Evolutionary conservation across 106 monocot genomes (phyloP).

Genomic region (Allium cepa): DNA sequence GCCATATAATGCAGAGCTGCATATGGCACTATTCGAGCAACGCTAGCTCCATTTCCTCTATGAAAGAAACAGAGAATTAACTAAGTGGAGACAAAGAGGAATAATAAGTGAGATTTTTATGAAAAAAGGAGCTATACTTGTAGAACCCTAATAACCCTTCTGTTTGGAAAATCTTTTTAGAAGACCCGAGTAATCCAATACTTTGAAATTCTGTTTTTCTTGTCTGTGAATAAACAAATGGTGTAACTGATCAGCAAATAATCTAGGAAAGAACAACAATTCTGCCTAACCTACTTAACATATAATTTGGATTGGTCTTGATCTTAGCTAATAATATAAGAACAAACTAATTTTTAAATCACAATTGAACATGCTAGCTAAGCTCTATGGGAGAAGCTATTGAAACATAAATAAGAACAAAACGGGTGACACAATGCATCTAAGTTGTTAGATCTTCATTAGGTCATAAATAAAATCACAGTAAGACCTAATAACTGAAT

Average conservation of each 20-base stretch:
- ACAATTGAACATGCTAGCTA: too few species aligned
- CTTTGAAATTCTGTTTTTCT: slow-evolving; percentile 75
- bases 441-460: too few species aligned
- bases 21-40: slow-evolving; percentile 91
- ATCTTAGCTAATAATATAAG: too few species aligned
- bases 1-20: slow-evolving; percentile 97
- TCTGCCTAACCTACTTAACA: too few species aligned
- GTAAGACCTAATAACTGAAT: too few species aligned
- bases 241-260: neutral
- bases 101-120: neutral
- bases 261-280: too few species aligned
- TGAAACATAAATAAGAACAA: too few species aligned
- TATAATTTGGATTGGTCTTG: too few species aligned
- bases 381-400: too few species aligned
- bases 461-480: too few species aligned
- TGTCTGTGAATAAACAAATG: slow-evolving; percentile 41
- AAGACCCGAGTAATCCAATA: slow-evolving; percentile 63
- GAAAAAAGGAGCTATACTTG: slow-evolving; percentile 29
- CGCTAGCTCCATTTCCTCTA: slow-evolving; percentile 94
- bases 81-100: neutral
- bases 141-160: slow-evolving; percentile 88
- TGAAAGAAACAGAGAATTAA: slow-evolving; percentile 4
- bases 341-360: too few species aligned
- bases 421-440: too few species aligned
- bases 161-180: slow-evolving; percentile 55